A percentile compares a stretch with the other conserved stretches of the same genome.
Conservation (phyloP, 371 early-diverging fungal genomes). For the Rhizopus arrhizus region DNA sequence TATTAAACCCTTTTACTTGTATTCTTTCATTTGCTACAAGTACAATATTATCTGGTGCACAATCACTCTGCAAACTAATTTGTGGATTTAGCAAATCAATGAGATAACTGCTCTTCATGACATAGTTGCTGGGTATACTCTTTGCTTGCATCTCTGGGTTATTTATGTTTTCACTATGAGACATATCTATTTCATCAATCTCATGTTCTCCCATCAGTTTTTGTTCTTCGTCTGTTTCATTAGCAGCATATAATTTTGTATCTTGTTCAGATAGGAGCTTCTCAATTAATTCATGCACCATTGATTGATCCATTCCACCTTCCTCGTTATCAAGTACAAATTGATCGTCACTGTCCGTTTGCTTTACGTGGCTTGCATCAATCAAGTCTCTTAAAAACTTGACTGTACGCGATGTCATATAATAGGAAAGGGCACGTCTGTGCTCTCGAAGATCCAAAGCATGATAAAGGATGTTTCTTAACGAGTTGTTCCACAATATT, state of each 20-base stretch:
- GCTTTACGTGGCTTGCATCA: slow-evolving; percentile 17
- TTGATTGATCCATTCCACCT: slow-evolving; percentile 35
- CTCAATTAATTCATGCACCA: slow-evolving; percentile 57
- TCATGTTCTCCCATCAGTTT: slow-evolving; percentile 9
- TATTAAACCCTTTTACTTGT: slow-evolving; percentile 62
- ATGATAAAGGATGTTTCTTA: slow-evolving; percentile 54
- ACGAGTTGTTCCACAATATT: slow-evolving; percentile 55
- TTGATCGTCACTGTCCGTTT: slow-evolving; percentile 10
- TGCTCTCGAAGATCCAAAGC: slow-evolving; percentile 51
- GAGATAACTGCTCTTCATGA: slow-evolving; percentile 62
- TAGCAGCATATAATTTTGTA: slow-evolving; percentile 51
- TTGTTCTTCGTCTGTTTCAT: slow-evolving; percentile 49
- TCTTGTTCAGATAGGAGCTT: slow-evolving; percentile 54
- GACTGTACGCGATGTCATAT: slow-evolving; percentile 52
- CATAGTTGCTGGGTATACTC: slow-evolving; percentile 56
- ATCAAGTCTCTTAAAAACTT: slow-evolving; percentile 53
- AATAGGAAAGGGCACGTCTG: slow-evolving; percentile 46
- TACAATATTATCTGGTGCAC: slow-evolving; percentile 52
- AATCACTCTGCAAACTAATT: slow-evolving; percentile 63
- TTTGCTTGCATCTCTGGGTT: slow-evolving; percentile 48
- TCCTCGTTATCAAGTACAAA: slow-evolving; percentile 34
- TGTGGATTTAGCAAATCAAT: slow-evolving; percentile 76
- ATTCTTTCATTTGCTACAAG: slow-evolving; percentile 68
- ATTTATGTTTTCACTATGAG: slow-evolving; percentile 49
- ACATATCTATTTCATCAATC: slow-evolving; percentile 16